Percentiles rank a stretch among this genome's conserved stretches.
Evolutionary conservation across 1,284 basidiomycete species (phyloP).

Genomic region (Cystobasidiaceae sp.): DNA sequence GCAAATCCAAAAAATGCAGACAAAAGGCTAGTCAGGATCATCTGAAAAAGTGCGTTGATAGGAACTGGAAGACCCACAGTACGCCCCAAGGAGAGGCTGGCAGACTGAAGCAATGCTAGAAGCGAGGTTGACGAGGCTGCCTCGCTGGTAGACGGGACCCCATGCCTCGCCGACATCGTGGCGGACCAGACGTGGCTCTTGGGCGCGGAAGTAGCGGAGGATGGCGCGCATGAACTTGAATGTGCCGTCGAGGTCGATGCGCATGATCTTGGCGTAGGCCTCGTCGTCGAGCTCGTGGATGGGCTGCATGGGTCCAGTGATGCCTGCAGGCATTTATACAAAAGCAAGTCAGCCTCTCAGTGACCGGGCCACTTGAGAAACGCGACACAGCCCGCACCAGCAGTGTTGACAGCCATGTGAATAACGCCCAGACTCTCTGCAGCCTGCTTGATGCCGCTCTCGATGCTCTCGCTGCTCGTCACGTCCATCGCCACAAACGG

Average conservation of each 20-base stretch:
- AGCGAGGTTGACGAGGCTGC: slow-evolving; percentile 10
- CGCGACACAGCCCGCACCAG: background rate
- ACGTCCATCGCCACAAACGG: slow-evolving; percentile 2
- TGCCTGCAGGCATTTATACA: background rate
- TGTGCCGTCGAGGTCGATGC: slow-evolving; percentile 12
- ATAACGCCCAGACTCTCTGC: slow-evolving; percentile 1
- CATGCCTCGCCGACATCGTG: background rate
- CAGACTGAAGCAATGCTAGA: background rate
- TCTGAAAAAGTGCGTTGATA: background rate
- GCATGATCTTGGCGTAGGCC: background rate
- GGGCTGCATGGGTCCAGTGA: background rate
- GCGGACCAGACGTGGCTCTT: slow-evolving; percentile 5
- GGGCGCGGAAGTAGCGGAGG: slow-evolving; percentile 1
- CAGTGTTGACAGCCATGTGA: slow-evolving; percentile 16
- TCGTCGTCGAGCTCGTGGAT: slow-evolving; percentile 2
- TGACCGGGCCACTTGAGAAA: background rate
- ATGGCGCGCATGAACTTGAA: slow-evolving; percentile 9
- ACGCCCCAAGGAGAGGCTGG: background rate
- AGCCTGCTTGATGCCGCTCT: background rate
- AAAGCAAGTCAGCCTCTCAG: background rate
- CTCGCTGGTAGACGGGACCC: slow-evolving; percentile 4
- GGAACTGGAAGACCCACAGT: background rate
- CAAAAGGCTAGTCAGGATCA: no score
- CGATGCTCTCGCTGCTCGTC: background rate
- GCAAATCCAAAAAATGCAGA: background rate